These are phyloP conservation scores for Dendrocalamus latiflorus DNA, from an alignment of 202 grass and related monocot genomes.

Conservation along the genomic window DNA sequence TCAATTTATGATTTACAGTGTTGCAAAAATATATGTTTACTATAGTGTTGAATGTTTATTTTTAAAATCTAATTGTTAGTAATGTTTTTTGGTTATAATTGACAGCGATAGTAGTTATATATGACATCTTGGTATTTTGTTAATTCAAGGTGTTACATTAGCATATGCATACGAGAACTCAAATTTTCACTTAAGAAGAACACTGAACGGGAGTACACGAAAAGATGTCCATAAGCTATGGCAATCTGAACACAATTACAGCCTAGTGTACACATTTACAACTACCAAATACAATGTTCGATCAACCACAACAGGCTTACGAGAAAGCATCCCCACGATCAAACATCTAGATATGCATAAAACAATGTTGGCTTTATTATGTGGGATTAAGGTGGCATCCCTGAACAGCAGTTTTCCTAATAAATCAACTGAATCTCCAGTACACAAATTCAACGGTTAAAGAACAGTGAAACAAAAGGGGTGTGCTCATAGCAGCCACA, in stretches of 20 bases:
- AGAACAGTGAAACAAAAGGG: slow-evolving; percentile 27
- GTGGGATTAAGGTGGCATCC: slow-evolving; percentile 28
- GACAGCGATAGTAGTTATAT: too few relatives aligned
- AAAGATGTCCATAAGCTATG: neutral
- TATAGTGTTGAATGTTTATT: too few relatives aligned
- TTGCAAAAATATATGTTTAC: too few relatives aligned
- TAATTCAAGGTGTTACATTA: neutral
- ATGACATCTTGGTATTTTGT: too few relatives aligned
- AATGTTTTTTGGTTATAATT: too few relatives aligned
- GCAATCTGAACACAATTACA: neutral
- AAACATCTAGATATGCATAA: neutral
- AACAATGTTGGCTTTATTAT: slow-evolving; percentile 31
- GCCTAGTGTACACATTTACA: neutral
- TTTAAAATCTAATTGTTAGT: too few relatives aligned
- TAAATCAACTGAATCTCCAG: slow-evolving; percentile 40
- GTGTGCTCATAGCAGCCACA: slow-evolving; percentile 36
- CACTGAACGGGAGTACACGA: neutral
- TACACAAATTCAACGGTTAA: slow-evolving; percentile 42
- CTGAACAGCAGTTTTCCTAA: slow-evolving; percentile 33
- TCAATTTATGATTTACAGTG: too few relatives aligned
- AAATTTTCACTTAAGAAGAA: neutral
- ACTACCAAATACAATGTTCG: neutral
- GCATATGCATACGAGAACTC: neutral
- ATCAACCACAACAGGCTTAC: neutral
- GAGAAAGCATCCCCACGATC: neutral